Evolutionary conservation across 768 basidiomycete genomes (phyloP), one percentile per base, ranked within the genome.

Genomic region (Tylopilus felleus): DNA sequence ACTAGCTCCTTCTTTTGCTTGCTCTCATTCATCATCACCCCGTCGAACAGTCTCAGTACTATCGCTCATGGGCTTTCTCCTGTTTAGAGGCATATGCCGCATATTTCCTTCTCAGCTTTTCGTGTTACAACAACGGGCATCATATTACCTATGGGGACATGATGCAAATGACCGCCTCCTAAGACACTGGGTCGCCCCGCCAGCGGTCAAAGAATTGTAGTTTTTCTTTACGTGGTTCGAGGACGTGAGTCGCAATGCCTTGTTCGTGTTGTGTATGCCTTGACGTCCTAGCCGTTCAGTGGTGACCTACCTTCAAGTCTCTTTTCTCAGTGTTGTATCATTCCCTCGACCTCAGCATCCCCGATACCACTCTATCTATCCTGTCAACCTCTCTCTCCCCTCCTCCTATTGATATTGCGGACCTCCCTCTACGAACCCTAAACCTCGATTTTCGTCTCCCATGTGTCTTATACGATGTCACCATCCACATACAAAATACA

Each of bases 121-220:
- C 49, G 76, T 79, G 59, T 73, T 88, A 61, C 73, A 74, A 53
- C 70, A 71, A 16, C 77, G 86, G 21, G 75, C 79, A 39, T 71
- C 77, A 47, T 88, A 85, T 73, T 88, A 88, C 68, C 67, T 87
- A 12, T 78, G 78, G 65, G 86, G 85, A 4, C 71, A 77, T 47
- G 80, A 80, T 53, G 63, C 53, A 33, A 53, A 72, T 58, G 60
- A 72, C 63, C 43, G 49, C 22, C 44, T 52, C 22, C 27, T 69
- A 8, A 60, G 60, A 57, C 53, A 60, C 9, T 66, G 61, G 61
- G 60, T 70, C 8, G 50, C 60, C 25, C 49, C 58, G 10, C 58
- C 66, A 3, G 57, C 64, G 9, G 62, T 66, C 13, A 70, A 68
- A 47, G 66, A 70, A 2, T 4, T 66, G 41, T 63, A 68, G 49